Base-by-base conservation (phyloP, 2,329 filamentous ascomycete genomes). In the Fusarium sp. region DNA sequence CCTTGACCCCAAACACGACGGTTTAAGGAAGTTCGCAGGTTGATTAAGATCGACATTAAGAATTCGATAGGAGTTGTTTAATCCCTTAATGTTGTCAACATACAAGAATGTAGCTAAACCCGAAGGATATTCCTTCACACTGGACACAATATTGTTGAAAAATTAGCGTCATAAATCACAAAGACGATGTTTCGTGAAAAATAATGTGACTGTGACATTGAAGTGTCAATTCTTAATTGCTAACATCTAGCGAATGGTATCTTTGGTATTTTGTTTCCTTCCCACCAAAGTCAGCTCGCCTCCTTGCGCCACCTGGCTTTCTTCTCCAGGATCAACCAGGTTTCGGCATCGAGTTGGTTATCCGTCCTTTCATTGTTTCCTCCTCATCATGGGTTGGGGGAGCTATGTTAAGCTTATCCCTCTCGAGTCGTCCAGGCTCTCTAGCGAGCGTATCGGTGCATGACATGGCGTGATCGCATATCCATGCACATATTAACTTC, bases 221-320 rank as follows among this genome's bases (percentile, higher is more conserved):
- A 52, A 23, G 58, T 74, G 63, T 71, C 72, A 62, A 65, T 70
- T 72, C 59, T 66, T 74, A 76, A 72, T 70, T 69, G 75, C 74
- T 75, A 65, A 63, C 75, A 69, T 78, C 75, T 79, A 80, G 78
- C 78, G 78, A 80, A 78, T 77, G 78, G 76, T 76, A 78, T 79
- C 77, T 78, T 79, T 77, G 77, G 76, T 78, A 70, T 75, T 72
- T 67, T 60, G 52, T 65, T 65, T 65, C 57, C 57, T 62, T 57
- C 65, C 53, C 46, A 65, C 65, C 66, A 58, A 67, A 63, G 58
- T 62, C 64, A 52, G 44, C 59, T 66, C 59, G 57, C 69, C 65
- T 61, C 60, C 62, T 47, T 73, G 66, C 65, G 62, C 68, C 68
- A 44, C 61, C 67, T 63, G 70, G 47, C n/a, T 66, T 72, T 56